Evolutionary conservation across 1,284 basidiomycete species (phyloP), one percentile per base, ranked within the genome.

Genomic region (Tylopilus sp.): DNA sequence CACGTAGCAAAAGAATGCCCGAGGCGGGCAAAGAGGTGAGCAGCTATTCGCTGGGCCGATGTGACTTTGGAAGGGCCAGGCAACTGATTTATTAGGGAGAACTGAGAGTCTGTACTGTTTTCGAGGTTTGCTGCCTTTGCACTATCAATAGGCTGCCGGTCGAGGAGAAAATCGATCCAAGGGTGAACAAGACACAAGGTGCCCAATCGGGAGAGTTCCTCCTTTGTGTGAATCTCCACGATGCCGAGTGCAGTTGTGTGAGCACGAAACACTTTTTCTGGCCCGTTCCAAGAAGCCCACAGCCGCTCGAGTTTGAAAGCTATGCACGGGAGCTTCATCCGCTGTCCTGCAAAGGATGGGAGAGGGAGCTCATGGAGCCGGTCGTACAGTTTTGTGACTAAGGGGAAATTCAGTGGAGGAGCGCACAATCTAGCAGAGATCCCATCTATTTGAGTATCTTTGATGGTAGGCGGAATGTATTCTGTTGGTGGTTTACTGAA

Each of bases 261-360:
- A 3, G 47, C 36, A 11, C 15, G 15, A 19, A 56, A 56, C 0
- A 44, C 25, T 4, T 3, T 9, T 10, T 4, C 20, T 5, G 40
- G 25, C 10, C 7, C 7, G 5, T 15, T 29, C 15, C 29, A 22
- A 22, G n/a, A n/a, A 1, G 7, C 5, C 1, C 22, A 14, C 20
- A 43, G 1, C 14, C 17, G 44, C 10, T 44, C 48, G 7, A 54
- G 57, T 28, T 20, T 36, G 37, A 59, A 57, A 7, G 15, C 13
- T 11, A 59, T 28, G 17, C 58, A 60, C 1, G 46, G 35, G 22
- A 57, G 36, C n/a, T 37, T 57, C 36, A 49, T 32, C n/a, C 49
- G 43, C 19, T 26, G 33, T 11, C 41, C 54, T 13, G 14, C 13
- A 8, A 60, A 57, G 1, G 0, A 37, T 0, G 54, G 49, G 0